Evolutionary conservation across 257 asterid species (phyloP).

Genomic region (Eucommia ulmoides): DNA sequence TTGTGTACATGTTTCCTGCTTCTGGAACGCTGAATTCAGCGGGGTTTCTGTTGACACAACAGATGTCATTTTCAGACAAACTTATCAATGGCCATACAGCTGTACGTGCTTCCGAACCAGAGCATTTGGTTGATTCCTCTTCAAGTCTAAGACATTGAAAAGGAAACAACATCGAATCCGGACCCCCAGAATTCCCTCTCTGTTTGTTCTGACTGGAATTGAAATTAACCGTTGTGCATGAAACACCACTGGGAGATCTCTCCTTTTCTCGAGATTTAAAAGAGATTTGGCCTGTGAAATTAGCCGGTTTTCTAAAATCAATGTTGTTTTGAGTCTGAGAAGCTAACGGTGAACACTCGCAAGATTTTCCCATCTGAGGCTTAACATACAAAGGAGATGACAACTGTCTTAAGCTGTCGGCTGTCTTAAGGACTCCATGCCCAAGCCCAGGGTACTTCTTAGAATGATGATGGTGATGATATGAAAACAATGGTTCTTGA

Average conservation of each 20-base stretch:
- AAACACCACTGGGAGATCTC: not conserved
- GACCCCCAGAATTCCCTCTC: slow-evolving; percentile 4
- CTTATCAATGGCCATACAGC: slow-evolving; percentile 1
- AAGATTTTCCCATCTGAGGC: slow-evolving; percentile 4
- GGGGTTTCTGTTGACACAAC: slow-evolving; percentile 47
- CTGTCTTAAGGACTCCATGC: slow-evolving; percentile 17
- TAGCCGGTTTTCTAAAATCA: not conserved
- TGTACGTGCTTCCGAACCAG: slow-evolving; percentile 6
- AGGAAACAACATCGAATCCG: slow-evolving; percentile 1
- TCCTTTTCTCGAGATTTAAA: slow-evolving; percentile 14
- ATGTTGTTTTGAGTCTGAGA: not conserved
- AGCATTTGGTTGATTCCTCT: not conserved
- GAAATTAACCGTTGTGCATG: too few species aligned
- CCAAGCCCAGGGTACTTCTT: slow-evolving; percentile 17
- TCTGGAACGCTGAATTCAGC: slow-evolving; percentile 52
- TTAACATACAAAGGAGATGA: slow-evolving; percentile 7
- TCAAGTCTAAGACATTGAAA: slow-evolving; percentile 3
- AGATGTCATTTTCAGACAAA: not conserved
- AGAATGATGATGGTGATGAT: slow-evolving; percentile 14
- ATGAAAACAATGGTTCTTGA: slow-evolving; percentile 20
- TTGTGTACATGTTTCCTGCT: slow-evolving; percentile 34
- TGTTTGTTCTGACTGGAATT: slow-evolving; percentile 1
- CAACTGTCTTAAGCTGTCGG: slow-evolving; percentile 22
- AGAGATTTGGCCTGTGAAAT: slow-evolving; percentile 11
- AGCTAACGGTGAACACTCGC: not conserved